Evolutionary conservation across 345 rosid species (phyloP).

Genomic region (Salix koriyanagi): DNA sequence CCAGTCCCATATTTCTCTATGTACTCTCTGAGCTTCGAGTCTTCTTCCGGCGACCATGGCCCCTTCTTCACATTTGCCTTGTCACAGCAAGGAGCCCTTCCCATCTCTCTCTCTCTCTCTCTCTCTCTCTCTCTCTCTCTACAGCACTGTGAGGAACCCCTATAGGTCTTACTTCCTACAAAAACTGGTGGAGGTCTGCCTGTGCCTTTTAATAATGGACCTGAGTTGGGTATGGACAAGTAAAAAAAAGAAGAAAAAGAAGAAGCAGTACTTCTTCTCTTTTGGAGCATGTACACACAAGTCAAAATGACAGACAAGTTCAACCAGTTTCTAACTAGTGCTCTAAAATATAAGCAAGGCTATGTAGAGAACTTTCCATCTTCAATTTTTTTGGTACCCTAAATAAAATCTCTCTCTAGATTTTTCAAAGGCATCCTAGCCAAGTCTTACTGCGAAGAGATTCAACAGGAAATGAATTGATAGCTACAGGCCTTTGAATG

Average conservation of each 20-base stretch:
- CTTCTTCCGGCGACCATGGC: conserved; percentile 98
- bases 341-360: conserved; percentile 5
- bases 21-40: conserved; percentile 75
- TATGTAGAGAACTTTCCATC: conserved; percentile 28
- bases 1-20: conserved; percentile 81
- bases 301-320: conserved; percentile 41
- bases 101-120: conserved; percentile 45
- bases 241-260: neutral
- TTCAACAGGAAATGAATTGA: conserved; percentile 13
- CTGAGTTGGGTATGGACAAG: neutral
- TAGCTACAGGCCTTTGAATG: conserved; percentile 19
- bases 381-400: neutral
- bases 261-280: neutral
- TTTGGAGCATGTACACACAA: conserved; percentile 10
- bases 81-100: conserved; percentile 97
- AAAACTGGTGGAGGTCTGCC: conserved; percentile 6
- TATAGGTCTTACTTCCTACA: conserved; percentile 14
- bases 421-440: conserved; percentile 30
- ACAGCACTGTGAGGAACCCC: conserved; percentile 10
- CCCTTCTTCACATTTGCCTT: conserved; percentile 94
- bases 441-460: conserved; percentile 21
- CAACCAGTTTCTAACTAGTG: conserved; percentile 21
- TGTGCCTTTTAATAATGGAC: conserved; percentile 22
- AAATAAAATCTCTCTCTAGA: neutral
- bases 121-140: conserved; percentile 4